Base-by-base conservation (phyloP, 768 basidiomycete species). In the Phaffia tasmanica region DNA sequence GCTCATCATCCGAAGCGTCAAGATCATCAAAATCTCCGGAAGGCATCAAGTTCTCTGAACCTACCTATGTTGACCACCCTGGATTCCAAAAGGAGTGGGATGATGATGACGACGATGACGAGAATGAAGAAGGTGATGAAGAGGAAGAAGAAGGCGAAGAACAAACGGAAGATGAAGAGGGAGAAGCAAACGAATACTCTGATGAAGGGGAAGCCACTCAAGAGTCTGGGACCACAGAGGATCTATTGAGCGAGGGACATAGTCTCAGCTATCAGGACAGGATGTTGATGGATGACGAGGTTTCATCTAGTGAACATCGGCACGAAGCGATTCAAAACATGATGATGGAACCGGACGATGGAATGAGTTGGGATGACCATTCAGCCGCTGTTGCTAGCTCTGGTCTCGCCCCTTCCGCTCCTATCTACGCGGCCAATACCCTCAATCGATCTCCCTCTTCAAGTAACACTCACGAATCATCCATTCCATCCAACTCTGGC, bases 351-450 rank as follows among this genome's bases (percentile, higher is more conserved):
- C 83, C 73, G 11, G 89, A 90, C 68, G 90, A 92, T 72, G 86
- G 85, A 2, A 88, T 93, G 83, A 81, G 82, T 68, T 93, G 92
- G 91, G 89, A 91, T 57, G 87, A 89, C 63, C 76, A 79, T 48
- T 81, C 80, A 15, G 84, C 82, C 1, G 83, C 82, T 62, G 16
- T 3, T 27, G 56, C 25, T 7, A 49, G 46, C 5, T 16, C 18
- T 46, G 23, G 59, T 49, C 47, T 46, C n/a, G 11, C 35, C 35
- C 35, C 11, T 42, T 42, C 35, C 35, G 35, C 35, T 11, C 35
- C 35, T 11, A 42, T 42, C 35, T 42, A 42, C 35, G 35, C 35
- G 35, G 35, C 35, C 11, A 11, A 42, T 42, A 42, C 4, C 35
- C 35, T 11, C 35, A 42, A 42, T 42, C 35, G 35, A 21, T 61